Evolutionary conservation across 2,329 filamentous ascomycete genomes (phyloP), one percentile per base, ranked within the genome.

Genomic region (Nemania bipapillata): DNA sequence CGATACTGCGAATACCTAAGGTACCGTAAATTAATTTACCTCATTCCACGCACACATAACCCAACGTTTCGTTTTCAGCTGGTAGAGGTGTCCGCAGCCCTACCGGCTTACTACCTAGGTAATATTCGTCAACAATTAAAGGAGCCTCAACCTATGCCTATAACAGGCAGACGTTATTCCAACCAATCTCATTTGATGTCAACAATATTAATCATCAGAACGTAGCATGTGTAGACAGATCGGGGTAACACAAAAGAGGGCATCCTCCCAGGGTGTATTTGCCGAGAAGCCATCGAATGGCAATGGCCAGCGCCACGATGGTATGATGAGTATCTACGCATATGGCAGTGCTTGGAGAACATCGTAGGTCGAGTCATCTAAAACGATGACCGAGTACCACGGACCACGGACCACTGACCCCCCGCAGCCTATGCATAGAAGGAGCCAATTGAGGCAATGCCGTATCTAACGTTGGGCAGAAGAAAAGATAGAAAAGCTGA

Each of bases 81-180:
- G 9, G 22, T 15, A 40, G 6, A 24, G 20, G 42, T 35, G 17
- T 47, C 26, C 28, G 17, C 40, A 58, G n/a, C 24, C 26, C 26
- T 32, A 47, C 54, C 20, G 8, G 15, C 8, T n/a, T 20, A 45
- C 17, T 17, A 20, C 5, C 12, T 2, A 42, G 11, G 15, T 42
- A 5, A 42, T 45, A 45, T 45, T 45, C 17, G 40, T 45, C 40
- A 20, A 45, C 40, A 45, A 45, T 26, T 12, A 26, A 37, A n/a
- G n/a, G 47, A 52, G 47, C 35, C 35, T 50, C 8, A 45, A 47
- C 45, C 62, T 49, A 30, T 30, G 8, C 24, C 45, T 28, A 40
- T 24, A 50, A 47, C 57, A 66, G 57, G 63, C 63, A 66, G 57
- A 62, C 24, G 24, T 42, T n/a, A 56, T 45, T 66, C 32, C 32